Evolutionary conservation across 2,329 filamentous ascomycete species (phyloP), one percentile per base, ranked within the genome.

Genomic region (Microdochium trichocladiopsis): DNA sequence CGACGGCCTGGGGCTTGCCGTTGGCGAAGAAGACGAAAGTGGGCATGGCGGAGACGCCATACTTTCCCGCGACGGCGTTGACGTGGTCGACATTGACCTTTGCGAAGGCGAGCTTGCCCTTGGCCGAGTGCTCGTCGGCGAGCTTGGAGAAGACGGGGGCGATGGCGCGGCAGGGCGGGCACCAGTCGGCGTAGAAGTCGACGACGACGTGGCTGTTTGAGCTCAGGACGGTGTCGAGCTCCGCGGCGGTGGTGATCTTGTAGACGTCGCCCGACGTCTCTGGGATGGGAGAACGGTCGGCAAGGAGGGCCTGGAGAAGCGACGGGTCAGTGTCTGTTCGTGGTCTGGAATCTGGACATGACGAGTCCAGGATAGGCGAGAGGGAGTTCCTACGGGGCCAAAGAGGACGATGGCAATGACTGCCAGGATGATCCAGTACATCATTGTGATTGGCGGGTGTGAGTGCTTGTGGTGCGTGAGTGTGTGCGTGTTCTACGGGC

Each of bases 121-220:
- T 69, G 23, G 69, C 56, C 52, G 63, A 57, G 60, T 71, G 65
- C 41, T 66, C 58, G 48, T 63, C 63, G 47, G 79, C 74, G 50
- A 81, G 72, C 61, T 74, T 69, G 54, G 60, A 62, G 72, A 76
- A 83, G 53, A 77, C 60, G 55, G 80, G 80, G 22, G 78, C 76
- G 61, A 84, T 83, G 59, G 70, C 69, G 67, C 79, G 80, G 77
- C 81, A 84, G 25, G 80, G 81, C 37, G 72, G 74, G 67, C 80
- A 84, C 81, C 81, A 84, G 61, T 75, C 69, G 53, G 80, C 80
- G 67, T 72, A 77, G 68, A 83, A 82, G 63, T 84, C 79, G 57
- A 79, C 67, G 55, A 75, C 72, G 56, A 82, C 77, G 66, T 75
- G 78, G 48, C 71, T 74, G 48, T 70, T 78, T 10, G 64, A 65